These are phyloP conservation scores for Monascus purpureus DNA, from an alignment of 495 filamentous ascomycete species.

Conservation along the genomic window DNA sequence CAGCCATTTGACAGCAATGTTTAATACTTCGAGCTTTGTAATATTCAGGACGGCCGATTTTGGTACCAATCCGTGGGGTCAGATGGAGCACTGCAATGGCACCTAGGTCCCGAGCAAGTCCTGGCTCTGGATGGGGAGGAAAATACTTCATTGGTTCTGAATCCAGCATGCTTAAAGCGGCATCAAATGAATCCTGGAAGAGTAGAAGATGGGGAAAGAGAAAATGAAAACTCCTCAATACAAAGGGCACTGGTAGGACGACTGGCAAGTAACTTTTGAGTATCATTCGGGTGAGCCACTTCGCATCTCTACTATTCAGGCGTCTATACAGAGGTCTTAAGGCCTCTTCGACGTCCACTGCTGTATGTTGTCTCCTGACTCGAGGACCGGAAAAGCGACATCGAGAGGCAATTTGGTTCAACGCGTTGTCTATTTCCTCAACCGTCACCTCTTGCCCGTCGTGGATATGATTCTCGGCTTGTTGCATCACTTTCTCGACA, in stretches of 20 bases:
- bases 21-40: constrained; percentile 65
- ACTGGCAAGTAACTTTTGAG: constrained; percentile 62
- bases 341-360: constrained; percentile 28
- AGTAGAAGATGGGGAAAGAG: constrained; percentile 48
- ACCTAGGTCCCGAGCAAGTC: constrained; percentile 16
- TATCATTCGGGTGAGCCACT: constrained; percentile 78
- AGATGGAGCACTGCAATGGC: constrained; percentile 34
- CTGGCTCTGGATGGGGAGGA: constrained; percentile 24
- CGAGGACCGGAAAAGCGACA: constrained; percentile 55
- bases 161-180: constrained; percentile 32
- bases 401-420: constrained; percentile 49
- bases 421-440: constrained; percentile 56
- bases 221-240: constrained; percentile 39
- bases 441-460: constrained; percentile 40
- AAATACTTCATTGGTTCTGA: constrained; percentile 24
- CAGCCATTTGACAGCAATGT: constrained; percentile 51
- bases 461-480: constrained; percentile 39
- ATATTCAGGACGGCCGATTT: constrained; percentile 60
- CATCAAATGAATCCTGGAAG: constrained; percentile 48
- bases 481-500: constrained; percentile 49
- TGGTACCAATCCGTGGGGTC: constrained; percentile 51
- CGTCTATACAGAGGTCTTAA: constrained; percentile 44
- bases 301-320: constrained; percentile 56
- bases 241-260: constrained; percentile 28
- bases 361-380: constrained; percentile 35